These are phyloP conservation scores for Camellia japonica DNA, from an alignment of 148 eudicot species.

Conservation along the genomic window DNA sequence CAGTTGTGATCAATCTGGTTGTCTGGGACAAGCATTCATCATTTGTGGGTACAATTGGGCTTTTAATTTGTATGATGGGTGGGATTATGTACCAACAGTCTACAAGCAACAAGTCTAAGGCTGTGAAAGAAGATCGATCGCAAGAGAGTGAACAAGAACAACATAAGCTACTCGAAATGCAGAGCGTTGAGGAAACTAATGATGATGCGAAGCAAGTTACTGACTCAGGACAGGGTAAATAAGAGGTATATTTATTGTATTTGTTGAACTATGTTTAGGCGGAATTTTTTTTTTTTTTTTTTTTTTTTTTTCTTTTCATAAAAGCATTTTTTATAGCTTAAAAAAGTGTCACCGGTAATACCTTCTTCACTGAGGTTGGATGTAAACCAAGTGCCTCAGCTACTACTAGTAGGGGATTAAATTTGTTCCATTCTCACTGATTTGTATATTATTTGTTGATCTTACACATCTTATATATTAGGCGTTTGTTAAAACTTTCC, in stretches of 20 bases:
- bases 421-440: not conserved
- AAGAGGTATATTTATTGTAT: conserved; percentile 5
- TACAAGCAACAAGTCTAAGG: conserved; percentile 57
- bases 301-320: not conserved
- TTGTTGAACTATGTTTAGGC: not conserved
- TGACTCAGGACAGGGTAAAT: conserved; percentile 38
- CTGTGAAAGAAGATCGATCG: conserved; percentile 36
- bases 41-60: conserved; percentile 82
- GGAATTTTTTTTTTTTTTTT: not conserved
- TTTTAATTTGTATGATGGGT: conserved; percentile 89
- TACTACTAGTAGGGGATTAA: not conserved
- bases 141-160: conserved; percentile 59
- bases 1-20: conserved; percentile 81
- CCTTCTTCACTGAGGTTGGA: not conserved
- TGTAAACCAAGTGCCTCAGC: not conserved
- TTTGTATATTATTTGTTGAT: not conserved
- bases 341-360: not conserved
- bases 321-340: not conserved
- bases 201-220: conserved; percentile 29
- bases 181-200: conserved; percentile 33
- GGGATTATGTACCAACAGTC: conserved; percentile 88
- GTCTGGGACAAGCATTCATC: conserved; percentile 95
- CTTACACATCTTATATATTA: not conserved
- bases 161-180: conserved; percentile 78
- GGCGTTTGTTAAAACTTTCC: too few species aligned